A percentile compares a stretch with the other conserved stretches of the same genome.
These are phyloP conservation scores for Yarrowia osloensis DNA, from an alignment of 805 yeast species.

Conservation along the genomic window DNA sequence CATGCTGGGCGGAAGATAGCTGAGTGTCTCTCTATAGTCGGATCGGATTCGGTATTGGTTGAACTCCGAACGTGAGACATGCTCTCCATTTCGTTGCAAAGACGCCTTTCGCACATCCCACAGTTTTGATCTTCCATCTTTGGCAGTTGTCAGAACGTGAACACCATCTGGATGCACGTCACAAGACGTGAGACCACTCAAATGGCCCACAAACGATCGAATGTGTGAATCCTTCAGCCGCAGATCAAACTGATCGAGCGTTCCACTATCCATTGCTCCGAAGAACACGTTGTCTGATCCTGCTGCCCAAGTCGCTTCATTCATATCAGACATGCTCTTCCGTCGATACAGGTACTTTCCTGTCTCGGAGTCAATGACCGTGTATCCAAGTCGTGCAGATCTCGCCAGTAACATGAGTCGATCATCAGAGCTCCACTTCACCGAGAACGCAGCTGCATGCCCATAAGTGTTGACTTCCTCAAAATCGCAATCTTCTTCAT, in stretches of 20 bases:
- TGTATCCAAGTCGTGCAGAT: not conserved
- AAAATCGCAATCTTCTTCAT: not conserved
- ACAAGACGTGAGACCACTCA: constrained; percentile 21
- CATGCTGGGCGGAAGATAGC: constrained; percentile 13
- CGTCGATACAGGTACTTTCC: not conserved
- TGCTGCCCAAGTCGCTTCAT: not conserved
- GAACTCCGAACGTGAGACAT: not conserved
- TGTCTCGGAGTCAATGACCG: not conserved
- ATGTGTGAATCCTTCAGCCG: not conserved
- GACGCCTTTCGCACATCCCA: constrained; percentile 21
- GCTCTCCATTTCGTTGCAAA: not conserved
- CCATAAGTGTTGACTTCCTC: not conserved
- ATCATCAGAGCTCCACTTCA: constrained; percentile 4
- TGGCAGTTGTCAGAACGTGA: constrained; percentile 10
- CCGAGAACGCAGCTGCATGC: constrained; percentile 7
- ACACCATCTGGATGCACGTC: constrained; percentile 14
- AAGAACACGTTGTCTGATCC: constrained; percentile 4
- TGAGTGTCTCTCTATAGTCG: constrained; percentile 19
- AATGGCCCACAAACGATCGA: constrained; percentile 12
- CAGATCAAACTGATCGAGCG: constrained; percentile 3
- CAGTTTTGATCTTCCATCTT: constrained; percentile 15
- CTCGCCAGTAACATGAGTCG: constrained; percentile 2
- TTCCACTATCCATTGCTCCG: constrained; percentile 14
- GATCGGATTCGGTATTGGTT: not conserved
- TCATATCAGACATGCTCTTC: not conserved